A percentile compares a stretch with the other conserved stretches of the same genome.
These are phyloP conservation scores for Cladosporium sp. DNA, from an alignment of 2,329 filamentous ascomycete genomes.

Conservation along the genomic window DNA sequence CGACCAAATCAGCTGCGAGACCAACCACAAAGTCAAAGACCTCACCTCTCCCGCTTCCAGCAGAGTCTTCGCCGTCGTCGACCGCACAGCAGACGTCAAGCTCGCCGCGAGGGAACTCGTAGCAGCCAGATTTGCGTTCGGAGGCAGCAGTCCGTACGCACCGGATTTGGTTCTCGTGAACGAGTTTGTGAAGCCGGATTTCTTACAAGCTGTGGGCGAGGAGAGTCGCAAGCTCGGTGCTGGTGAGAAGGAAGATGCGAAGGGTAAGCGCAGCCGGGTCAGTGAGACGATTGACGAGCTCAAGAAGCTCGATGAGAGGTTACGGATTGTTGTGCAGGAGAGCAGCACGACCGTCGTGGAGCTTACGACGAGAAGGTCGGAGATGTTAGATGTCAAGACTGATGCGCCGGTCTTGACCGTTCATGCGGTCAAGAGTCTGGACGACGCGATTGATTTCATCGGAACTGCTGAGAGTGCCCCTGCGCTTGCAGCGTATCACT, in stretches of 20 bases:
- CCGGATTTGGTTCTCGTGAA: conserved; percentile 63
- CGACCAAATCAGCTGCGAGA: conserved; percentile 25
- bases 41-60: conserved; percentile 33
- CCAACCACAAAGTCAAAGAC: conserved; percentile 24
- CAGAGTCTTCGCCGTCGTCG: conserved; percentile 54
- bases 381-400: conserved; percentile 33
- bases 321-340: conserved; percentile 23
- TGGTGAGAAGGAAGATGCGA: not conserved
- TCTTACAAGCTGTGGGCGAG: conserved; percentile 44
- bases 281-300: conserved; percentile 6
- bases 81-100: conserved; percentile 54
- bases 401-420: conserved; percentile 42
- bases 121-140: conserved; percentile 51
- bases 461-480: conserved; percentile 23
- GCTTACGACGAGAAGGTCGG: conserved; percentile 14
- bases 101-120: conserved; percentile 52
- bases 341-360: conserved; percentile 23
- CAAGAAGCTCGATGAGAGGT: conserved; percentile 10
- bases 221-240: not conserved
- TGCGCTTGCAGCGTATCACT: conserved; percentile 50
- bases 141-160: conserved; percentile 56
- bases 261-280: conserved; percentile 12
- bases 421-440: conserved; percentile 47
- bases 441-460: conserved; percentile 51
- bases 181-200: conserved; percentile 55